Conservation (phyloP, 306 rosid genomes). For the Prunus mira region DNA sequence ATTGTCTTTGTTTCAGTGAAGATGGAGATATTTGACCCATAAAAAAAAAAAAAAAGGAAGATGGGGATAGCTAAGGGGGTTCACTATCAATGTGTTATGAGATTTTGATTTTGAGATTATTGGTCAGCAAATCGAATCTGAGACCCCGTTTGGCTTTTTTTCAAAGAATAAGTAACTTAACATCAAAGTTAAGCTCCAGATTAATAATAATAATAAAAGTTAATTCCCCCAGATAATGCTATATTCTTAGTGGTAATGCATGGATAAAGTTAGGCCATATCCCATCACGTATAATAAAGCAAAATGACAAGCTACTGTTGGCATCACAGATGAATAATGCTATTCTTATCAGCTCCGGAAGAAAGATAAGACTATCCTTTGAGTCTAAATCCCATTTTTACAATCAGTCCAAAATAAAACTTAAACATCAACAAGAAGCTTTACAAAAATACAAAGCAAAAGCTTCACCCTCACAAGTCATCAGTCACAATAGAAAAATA, state of each 20-base stretch:
- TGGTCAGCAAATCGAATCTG: too few relatives aligned
- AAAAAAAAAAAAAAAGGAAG: not conserved
- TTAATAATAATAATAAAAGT: not conserved
- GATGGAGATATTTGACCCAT: not conserved
- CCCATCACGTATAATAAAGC: not conserved
- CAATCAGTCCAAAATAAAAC: not conserved
- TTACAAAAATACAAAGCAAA: not conserved
- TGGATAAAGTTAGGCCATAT: not conserved
- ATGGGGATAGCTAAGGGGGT: not conserved
- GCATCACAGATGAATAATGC: not conserved
- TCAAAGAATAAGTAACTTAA: not conserved
- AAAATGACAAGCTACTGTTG: not conserved
- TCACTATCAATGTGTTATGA: too few relatives aligned
- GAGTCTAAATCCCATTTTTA: not conserved
- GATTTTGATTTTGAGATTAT: rapidly evolving
- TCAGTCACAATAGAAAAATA: not conserved
- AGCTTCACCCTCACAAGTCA: not conserved
- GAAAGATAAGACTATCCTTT: not conserved
- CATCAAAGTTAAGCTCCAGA: not conserved
- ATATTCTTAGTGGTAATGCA: not conserved
- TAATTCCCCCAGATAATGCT: not conserved
- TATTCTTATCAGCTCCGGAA: not conserved
- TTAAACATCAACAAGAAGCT: not conserved
- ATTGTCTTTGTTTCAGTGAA: too few relatives aligned
- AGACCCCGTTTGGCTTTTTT: too few relatives aligned